These are phyloP conservation scores for Boechera retrofracta DNA, from an alignment of 345 rosid genomes.

Conservation along the genomic window DNA sequence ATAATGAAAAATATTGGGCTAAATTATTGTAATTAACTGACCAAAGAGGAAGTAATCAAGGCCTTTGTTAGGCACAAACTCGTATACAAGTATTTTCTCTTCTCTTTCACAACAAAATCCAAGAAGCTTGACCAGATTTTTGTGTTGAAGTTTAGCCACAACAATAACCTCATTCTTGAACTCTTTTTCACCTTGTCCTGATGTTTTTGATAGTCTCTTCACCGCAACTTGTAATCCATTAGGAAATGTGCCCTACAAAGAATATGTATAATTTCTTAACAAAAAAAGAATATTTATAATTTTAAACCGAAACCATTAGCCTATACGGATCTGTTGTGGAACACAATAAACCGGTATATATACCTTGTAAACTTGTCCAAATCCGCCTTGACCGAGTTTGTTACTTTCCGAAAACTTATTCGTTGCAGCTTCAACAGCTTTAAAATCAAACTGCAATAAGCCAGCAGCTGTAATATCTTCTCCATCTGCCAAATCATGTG, in stretches of 20 bases:
- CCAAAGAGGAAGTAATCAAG: conserved; percentile 50
- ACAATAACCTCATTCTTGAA: conserved; percentile 52
- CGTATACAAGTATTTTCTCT: conserved; percentile 61
- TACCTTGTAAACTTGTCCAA: too few relatives aligned
- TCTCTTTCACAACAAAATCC: conserved; percentile 60
- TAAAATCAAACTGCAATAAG: conserved; percentile 54
- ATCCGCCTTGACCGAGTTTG: too few relatives aligned
- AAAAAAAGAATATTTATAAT: too few relatives aligned
- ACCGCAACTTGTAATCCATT: too few relatives aligned
- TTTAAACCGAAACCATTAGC: too few relatives aligned
- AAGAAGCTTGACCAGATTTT: conserved; percentile 58
- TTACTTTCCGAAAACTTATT: background rate
- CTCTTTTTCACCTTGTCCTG: too few relatives aligned
- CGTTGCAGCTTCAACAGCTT: conserved; percentile 52
- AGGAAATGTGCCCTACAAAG: too few relatives aligned
- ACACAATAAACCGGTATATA: too few relatives aligned
- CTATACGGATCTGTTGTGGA: too few relatives aligned
- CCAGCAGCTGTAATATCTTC: conserved; percentile 48
- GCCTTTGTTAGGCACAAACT: conserved; percentile 51
- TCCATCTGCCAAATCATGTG: conserved; percentile 37
- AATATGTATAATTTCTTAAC: too few relatives aligned
- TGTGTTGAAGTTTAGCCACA: conserved; percentile 66
- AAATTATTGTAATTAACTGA: conserved; percentile 3
- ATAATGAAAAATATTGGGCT: background rate
- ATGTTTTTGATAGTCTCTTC: too few relatives aligned